Evolutionary conservation across 306 rosid genomes (phyloP).

Genomic region (Astragalus membranaceus): DNA sequence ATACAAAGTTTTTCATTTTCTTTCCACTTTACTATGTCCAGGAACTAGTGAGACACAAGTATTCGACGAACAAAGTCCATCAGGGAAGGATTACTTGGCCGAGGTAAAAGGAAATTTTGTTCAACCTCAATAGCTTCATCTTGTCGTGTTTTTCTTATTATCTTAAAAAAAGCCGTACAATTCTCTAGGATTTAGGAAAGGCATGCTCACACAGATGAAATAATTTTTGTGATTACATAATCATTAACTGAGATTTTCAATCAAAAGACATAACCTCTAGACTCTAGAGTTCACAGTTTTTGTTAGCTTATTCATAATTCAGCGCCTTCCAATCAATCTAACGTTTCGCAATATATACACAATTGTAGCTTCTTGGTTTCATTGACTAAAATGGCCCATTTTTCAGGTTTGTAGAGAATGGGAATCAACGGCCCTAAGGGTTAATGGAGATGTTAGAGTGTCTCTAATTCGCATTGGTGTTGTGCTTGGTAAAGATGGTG

Average conservation of each 20-base stretch:
- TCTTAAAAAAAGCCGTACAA: no score
- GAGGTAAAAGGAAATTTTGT: slow-evolving; percentile 72
- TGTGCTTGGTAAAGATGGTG: slow-evolving; percentile 98
- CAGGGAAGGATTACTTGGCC: slow-evolving; percentile 90
- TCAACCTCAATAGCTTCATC: no score
- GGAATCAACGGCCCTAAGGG: slow-evolving; percentile 77
- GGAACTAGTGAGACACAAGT: slow-evolving; percentile 70
- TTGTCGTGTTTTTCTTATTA: no score
- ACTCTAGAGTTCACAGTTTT: background rate
- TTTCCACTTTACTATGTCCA: slow-evolving; percentile 24
- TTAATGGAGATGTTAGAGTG: slow-evolving; percentile 71
- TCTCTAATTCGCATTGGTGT: slow-evolving; percentile 87
- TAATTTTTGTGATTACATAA: background rate
- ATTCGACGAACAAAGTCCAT: slow-evolving; percentile 81
- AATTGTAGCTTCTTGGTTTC: background rate
- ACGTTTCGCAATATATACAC: background rate
- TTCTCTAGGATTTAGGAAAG: no score
- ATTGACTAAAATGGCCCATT: background rate
- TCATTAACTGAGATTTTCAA: background rate
- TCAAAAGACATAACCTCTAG: background rate
- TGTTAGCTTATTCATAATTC: background rate
- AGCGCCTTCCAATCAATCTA: background rate
- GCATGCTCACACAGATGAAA: no score
- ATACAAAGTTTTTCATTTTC: background rate
- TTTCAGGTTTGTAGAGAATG: slow-evolving; percentile 94